phyloP scores from a whole-genome alignment of 164 flowering plant species.

The Magnolia kwangsiensis region DNA sequence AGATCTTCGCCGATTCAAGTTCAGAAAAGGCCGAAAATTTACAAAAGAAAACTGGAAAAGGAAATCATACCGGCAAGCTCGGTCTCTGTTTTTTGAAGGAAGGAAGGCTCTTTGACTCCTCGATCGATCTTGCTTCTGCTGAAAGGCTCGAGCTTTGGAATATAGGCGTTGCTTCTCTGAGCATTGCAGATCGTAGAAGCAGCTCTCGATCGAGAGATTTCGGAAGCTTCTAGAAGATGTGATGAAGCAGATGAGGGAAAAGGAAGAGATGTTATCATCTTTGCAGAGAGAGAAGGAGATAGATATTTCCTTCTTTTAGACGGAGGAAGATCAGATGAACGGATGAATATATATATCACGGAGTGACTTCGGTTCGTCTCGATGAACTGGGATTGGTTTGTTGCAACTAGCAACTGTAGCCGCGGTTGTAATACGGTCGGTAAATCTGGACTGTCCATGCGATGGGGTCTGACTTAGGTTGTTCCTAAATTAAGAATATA shows the following conservation, averaged over 20 bases:
- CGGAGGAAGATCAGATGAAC: background rate
- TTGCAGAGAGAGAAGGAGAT: background rate
- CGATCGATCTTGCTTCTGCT: conserved; percentile 65
- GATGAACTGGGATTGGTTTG: background rate
- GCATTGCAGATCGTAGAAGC: conserved; percentile 34
- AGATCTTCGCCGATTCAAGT: background rate
- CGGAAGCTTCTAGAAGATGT: conserved; percentile 23
- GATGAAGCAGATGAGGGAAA: conserved; percentile 29
- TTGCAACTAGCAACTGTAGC: background rate
- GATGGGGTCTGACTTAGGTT: no score
- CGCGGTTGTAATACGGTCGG: background rate
- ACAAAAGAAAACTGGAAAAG: background rate
- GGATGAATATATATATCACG: background rate
- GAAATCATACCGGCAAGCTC: conserved; percentile 51
- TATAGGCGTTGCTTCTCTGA: conserved; percentile 35
- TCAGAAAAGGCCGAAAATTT: background rate
- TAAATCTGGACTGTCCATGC: background rate
- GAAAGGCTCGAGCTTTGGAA: conserved; percentile 86
- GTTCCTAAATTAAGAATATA: no score
- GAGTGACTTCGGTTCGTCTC: background rate
- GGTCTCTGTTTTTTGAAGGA: conserved; percentile 61
- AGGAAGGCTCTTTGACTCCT: conserved; percentile 54
- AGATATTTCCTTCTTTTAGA: background rate
- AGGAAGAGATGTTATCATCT: conserved; percentile 20
- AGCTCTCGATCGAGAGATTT: conserved; percentile 13